Evolutionary conservation across 108 stramenopile genomes (phyloP).

Genomic region (Fragilaria crotonensis): DNA sequence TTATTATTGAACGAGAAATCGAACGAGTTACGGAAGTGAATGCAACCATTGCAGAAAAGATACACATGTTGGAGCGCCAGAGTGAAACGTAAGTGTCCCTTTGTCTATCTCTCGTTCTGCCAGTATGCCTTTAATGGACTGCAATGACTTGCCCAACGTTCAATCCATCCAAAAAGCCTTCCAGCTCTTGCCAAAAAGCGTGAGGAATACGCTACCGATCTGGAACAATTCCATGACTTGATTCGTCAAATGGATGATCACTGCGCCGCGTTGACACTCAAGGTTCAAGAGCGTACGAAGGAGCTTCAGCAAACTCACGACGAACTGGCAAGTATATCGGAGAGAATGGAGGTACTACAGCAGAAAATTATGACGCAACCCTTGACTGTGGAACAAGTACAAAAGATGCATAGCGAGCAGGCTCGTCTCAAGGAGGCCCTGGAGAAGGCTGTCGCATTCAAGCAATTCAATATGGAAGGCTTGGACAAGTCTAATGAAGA

Average conservation of each 20-base stretch:
- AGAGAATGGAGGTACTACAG: conserved; percentile 37
- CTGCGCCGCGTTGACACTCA: conserved; percentile 47
- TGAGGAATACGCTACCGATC: conserved; percentile 67
- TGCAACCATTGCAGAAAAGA: conserved; percentile 43
- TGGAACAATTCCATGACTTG: conserved; percentile 83
- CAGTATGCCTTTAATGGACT: background rate
- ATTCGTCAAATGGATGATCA: conserved; percentile 72
- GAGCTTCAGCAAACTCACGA: conserved; percentile 52
- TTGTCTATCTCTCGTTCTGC: background rate
- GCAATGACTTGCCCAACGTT: too few species aligned
- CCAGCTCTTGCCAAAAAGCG: conserved; percentile 54
- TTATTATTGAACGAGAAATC: conserved; percentile 51
- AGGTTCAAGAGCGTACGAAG: conserved; percentile 45
- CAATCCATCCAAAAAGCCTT: conserved; percentile 32
- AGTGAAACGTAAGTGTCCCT: conserved; percentile 57
- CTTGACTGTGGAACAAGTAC: conserved; percentile 58
- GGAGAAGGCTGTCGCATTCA: conserved; percentile 26
- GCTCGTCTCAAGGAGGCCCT: conserved; percentile 58
- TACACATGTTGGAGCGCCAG: conserved; percentile 42
- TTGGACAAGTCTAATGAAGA: conserved; percentile 42
- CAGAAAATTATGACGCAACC: conserved; percentile 46
- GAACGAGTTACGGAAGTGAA: conserved; percentile 62
- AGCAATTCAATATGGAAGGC: conserved; percentile 33
- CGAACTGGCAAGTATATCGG: conserved; percentile 28
- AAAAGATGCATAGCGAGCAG: conserved; percentile 57